These are phyloP conservation scores for Apostasia ramifera DNA, from an alignment of 106 monocot genomes.

Conservation along the genomic window DNA sequence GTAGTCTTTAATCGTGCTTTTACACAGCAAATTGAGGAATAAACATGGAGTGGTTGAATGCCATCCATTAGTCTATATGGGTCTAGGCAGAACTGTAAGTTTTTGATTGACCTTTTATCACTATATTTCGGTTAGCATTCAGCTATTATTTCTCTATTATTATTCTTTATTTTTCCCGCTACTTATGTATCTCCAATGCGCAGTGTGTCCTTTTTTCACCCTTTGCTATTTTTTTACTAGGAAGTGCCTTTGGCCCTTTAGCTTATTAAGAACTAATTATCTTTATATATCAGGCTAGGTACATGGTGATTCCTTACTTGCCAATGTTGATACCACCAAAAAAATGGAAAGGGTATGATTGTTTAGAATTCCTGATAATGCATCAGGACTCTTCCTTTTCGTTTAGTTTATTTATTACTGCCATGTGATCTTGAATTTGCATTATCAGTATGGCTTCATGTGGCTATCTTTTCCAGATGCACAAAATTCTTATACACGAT, in stretches of 20 bases:
- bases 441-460: neutral
- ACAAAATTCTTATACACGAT: neutral
- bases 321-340: slow-evolving; percentile 85
- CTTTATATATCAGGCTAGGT: slow-evolving; percentile 61
- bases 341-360: slow-evolving; percentile 82
- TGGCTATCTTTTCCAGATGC: neutral
- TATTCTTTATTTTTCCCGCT: no score
- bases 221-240: neutral
- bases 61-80: slow-evolving; percentile 63
- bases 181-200: neutral
- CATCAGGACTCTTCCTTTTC: neutral
- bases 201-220: neutral
- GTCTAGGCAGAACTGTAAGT: slow-evolving; percentile 81
- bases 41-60: slow-evolving; percentile 84
- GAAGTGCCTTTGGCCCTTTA: neutral
- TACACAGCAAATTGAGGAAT: slow-evolving; percentile 42
- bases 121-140: neutral
- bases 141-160: no score
- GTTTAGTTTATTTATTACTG: neutral
- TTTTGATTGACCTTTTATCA: slow-evolving; percentile 1
- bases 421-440: neutral
- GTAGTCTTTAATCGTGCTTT: slow-evolving; percentile 5
- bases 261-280: slow-evolving; percentile 1
- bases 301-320: slow-evolving; percentile 83
- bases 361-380: neutral